Percentiles rank a stretch among this genome's conserved stretches.
Conservation (phyloP, 805 yeast species). For the Torulaspora delbrueckii region DNA sequence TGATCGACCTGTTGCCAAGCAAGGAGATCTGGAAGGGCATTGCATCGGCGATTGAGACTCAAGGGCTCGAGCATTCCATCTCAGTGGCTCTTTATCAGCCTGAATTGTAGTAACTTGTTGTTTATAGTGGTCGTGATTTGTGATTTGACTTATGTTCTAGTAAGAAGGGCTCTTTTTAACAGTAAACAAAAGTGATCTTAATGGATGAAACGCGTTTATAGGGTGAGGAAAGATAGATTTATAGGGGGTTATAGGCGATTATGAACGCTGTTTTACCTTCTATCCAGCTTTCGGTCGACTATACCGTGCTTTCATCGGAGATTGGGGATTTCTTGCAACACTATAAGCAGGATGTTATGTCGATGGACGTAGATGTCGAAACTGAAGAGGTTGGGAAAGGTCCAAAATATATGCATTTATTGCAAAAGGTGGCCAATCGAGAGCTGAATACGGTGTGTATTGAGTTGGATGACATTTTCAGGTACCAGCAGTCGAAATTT, state of each 20-base stretch:
- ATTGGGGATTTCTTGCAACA: constrained; percentile 64
- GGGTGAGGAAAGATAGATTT: not conserved
- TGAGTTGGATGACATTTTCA: constrained; percentile 79
- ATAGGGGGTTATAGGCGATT: not conserved
- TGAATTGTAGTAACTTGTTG: not conserved
- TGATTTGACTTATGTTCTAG: not conserved
- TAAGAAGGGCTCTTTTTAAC: not conserved
- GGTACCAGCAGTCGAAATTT: constrained; percentile 52
- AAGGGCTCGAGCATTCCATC: not conserved
- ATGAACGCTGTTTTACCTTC: constrained; percentile 49
- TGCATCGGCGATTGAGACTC: not conserved
- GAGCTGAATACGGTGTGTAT: constrained; percentile 62
- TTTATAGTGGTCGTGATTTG: not conserved
- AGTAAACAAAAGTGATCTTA: not conserved
- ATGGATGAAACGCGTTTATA: not conserved
- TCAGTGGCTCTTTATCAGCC: not conserved
- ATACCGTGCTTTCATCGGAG: constrained; percentile 53
- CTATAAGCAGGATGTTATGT: constrained; percentile 43
- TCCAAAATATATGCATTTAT: constrained; percentile 68
- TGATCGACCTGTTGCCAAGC: not conserved
- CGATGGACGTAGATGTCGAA: constrained; percentile 19
- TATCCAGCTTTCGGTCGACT: constrained; percentile 67
- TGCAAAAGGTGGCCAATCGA: constrained; percentile 83
- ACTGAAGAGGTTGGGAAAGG: constrained; percentile 39
- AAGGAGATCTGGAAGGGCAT: not conserved